Percentiles rank a stretch among this genome's conserved stretches.
Conservation (phyloP, 176 grass and related monocot genomes). For the Cocos nucifera region DNA sequence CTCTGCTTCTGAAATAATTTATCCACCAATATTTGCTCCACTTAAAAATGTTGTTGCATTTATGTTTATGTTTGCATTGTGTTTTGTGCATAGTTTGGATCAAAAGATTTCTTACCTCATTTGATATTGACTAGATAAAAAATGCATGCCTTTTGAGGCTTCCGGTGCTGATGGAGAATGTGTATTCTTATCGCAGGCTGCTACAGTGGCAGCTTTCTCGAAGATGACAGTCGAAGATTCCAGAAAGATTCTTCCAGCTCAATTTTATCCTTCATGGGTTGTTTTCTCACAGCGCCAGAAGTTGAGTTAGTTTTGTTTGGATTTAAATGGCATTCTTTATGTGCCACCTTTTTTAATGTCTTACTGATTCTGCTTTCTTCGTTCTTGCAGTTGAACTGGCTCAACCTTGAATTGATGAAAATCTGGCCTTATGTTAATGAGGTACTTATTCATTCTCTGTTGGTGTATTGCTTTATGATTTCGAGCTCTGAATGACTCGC, state of each 20-base stretch:
- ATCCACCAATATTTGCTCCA: too few species aligned
- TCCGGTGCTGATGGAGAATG: neutral
- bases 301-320: constrained; percentile 38
- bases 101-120: neutral
- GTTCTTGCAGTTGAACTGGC: constrained; percentile 74
- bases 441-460: constrained; percentile 28
- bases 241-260: constrained; percentile 55
- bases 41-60: too few species aligned
- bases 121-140: neutral
- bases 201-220: constrained; percentile 49
- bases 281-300: constrained; percentile 82
- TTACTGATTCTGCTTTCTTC: constrained; percentile 31
- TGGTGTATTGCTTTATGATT: constrained; percentile 12
- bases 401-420: constrained; percentile 70
- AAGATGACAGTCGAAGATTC: constrained; percentile 78
- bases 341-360: constrained; percentile 9
- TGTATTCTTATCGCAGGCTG: constrained; percentile 31
- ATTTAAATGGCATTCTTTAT: neutral
- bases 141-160: neutral
- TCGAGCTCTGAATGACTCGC: neutral
- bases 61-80: too few species aligned
- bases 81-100: too few species aligned
- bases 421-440: constrained; percentile 88
- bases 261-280: constrained; percentile 93
- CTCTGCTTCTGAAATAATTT: too few species aligned